Base-by-base conservation (phyloP, 2,329 filamentous ascomycete genomes). In the Sporothrix globosa region DNA sequence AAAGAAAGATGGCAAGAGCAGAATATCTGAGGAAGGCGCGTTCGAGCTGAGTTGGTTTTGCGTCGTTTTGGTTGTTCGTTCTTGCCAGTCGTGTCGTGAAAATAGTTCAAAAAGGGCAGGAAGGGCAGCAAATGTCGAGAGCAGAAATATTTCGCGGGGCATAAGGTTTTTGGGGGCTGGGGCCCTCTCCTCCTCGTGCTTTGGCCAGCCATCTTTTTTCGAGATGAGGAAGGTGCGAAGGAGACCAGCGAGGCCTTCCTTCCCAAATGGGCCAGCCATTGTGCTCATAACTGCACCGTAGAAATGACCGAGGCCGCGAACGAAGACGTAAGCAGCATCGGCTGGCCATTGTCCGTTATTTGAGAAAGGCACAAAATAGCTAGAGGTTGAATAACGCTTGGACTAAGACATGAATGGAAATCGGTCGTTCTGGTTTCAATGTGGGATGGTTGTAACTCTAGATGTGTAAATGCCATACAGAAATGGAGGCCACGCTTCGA, bases 11-110 rank as follows among this genome's bases (percentile, higher is more conserved):
- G 54, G 46, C 27, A 54, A n/a, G 56, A 46, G 50, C 44, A 68
- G 41, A 14, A 3, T 34, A 27, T 34, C 14, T 19, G 9, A 30
- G 71, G 71, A 72, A 72, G 69, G 71, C 48, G 63, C 69, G 69
- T 53, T 67, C 27, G 24, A 21, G 27, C 52, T 50, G 24, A 19
- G n/a, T 24, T 58, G n/a, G 17, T 34, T 53, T n/a, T 11, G 63
- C 11, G 46, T 50, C n/a, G 50, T 24, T 44, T 9, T 52, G 9
- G 41, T 30, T 46, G 52, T 30, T 67, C 50, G 48, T 54, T 67
- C 65, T 67, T 56, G 34, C 50, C 50, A 46, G 24, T 27, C 10
- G 24, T 65, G 21, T 53, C 27, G 17, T 53, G 63, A 17, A 56
- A 56, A 39, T 11, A 17, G 30, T 39, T 52, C 46, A 30, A 54